These are phyloP conservation scores for Microbotryum violaceum DNA, from an alignment of 1,284 basidiomycete species.

Conservation along the genomic window DNA sequence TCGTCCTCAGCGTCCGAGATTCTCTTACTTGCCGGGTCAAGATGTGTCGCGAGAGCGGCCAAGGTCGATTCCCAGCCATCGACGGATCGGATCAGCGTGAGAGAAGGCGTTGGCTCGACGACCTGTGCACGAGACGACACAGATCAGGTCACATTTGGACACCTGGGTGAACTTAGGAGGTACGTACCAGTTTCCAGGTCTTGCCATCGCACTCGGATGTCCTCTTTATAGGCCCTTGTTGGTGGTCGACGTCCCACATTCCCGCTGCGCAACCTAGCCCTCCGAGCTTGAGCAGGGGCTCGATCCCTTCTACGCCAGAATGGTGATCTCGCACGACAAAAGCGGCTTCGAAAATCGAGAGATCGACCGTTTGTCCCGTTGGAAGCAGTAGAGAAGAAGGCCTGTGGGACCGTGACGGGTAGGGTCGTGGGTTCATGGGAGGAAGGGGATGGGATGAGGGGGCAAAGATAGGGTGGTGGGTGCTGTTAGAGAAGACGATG, in stretches of 20 bases:
- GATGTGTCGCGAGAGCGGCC: slow-evolving; percentile 52
- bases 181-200: slow-evolving; percentile 52
- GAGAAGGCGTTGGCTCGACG: slow-evolving; percentile 15
- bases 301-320: slow-evolving; percentile 53
- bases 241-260: slow-evolving; percentile 45
- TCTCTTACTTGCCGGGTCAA: slow-evolving; percentile 41
- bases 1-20: slow-evolving; percentile 9
- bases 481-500: not conserved
- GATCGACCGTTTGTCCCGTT: slow-evolving; percentile 14
- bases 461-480: slow-evolving; percentile 12
- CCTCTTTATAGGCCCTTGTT: slow-evolving; percentile 30
- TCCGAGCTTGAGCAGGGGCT: slow-evolving; percentile 44
- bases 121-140: slow-evolving; percentile 7
- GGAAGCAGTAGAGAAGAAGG: slow-evolving; percentile 12
- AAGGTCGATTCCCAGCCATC: slow-evolving; percentile 45
- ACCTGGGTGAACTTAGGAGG: not conserved
- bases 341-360: slow-evolving; percentile 39
- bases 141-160: not conserved
- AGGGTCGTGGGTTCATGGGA: slow-evolving; percentile 41
- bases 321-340: slow-evolving; percentile 52
- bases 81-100: slow-evolving; percentile 36
- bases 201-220: slow-evolving; percentile 38
- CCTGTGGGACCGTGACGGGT: slow-evolving; percentile 22
- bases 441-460: slow-evolving; percentile 55
- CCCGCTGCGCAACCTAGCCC: slow-evolving; percentile 54